Evolutionary conservation across 148 eudicot species (phyloP).

Genomic region (Rhododendron simsii): DNA sequence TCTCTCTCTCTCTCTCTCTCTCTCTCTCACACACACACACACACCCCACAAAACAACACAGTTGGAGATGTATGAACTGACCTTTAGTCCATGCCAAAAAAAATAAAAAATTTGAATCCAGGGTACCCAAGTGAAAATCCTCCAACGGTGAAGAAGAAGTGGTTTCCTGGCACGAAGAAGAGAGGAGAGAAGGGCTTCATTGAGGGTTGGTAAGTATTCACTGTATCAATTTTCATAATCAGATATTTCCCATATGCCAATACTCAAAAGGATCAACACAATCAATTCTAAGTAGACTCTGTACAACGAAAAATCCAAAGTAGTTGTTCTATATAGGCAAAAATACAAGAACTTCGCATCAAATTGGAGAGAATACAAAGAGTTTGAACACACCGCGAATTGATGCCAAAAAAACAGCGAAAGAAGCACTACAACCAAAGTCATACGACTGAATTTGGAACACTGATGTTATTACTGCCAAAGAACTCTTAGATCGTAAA

Average conservation of each 20-base stretch:
- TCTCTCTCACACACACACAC: not conserved
- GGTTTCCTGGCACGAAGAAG: conserved; percentile 24
- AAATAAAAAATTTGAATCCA: not conserved
- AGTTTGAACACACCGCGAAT: not conserved
- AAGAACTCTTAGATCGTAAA: not conserved
- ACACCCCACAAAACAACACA: not conserved
- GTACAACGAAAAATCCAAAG: not conserved
- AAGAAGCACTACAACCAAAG: not conserved
- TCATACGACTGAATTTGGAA: not conserved
- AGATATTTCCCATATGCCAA: not conserved
- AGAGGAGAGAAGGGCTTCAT: conserved; percentile 72
- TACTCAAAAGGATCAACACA: not conserved
- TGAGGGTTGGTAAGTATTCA: conserved; percentile 70
- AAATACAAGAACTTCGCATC: not conserved
- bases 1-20: not conserved
- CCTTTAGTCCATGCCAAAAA: not conserved
- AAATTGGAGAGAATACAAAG: not conserved
- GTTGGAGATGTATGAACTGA: not conserved
- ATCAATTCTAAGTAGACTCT: not conserved
- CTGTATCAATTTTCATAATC: not conserved
- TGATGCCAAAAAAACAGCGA: not conserved
- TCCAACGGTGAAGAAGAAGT: conserved; percentile 26
- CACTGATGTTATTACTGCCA: not conserved
- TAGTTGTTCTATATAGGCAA: not conserved
- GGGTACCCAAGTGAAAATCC: conserved; percentile 61